phyloP scores from a whole-genome alignment of 2,329 filamentous ascomycete genomes.

The Polychaeton citri region DNA sequence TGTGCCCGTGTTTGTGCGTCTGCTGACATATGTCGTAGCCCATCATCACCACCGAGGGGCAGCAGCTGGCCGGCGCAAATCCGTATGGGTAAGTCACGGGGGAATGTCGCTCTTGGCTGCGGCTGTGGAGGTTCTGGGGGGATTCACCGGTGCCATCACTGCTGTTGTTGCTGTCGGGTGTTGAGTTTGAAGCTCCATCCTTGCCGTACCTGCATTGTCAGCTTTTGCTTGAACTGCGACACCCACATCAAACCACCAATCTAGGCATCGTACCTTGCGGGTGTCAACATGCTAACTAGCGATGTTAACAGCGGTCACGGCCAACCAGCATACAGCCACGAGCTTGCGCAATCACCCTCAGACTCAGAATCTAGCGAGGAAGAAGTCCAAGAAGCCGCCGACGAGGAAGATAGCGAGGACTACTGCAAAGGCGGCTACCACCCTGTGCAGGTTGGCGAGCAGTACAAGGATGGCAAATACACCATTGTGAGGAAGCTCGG shows the following conservation, averaged over 20 bases:
- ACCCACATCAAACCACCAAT: too few relatives aligned
- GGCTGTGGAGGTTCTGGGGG: not conserved
- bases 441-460: constrained; percentile 84
- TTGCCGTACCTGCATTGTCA: too few relatives aligned
- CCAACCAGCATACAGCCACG: constrained; percentile 34
- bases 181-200: too few relatives aligned
- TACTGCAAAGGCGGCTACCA: constrained; percentile 99
- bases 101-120: constrained; percentile 1
- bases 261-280: too few relatives aligned
- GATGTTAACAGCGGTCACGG: constrained; percentile 11
- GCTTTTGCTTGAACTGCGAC: too few relatives aligned
- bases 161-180: too few relatives aligned
- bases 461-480: constrained; percentile 96
- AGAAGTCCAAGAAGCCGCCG: constrained; percentile 69
- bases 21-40: constrained; percentile 25
- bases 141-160: too few relatives aligned
- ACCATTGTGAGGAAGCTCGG: constrained; percentile 91
- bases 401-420: constrained; percentile 97
- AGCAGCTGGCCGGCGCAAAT: constrained; percentile 32
- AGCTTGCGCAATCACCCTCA: constrained; percentile 61
- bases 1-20: too few relatives aligned
- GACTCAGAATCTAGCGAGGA: constrained; percentile 52
- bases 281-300: not conserved
- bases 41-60: constrained; percentile 57
- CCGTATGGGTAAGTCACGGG: constrained; percentile 31